Evolutionary conservation across 169 alveolate genomes (phyloP), one percentile per base, ranked within the genome.

Genomic region (Plasmodium gonderi): DNA sequence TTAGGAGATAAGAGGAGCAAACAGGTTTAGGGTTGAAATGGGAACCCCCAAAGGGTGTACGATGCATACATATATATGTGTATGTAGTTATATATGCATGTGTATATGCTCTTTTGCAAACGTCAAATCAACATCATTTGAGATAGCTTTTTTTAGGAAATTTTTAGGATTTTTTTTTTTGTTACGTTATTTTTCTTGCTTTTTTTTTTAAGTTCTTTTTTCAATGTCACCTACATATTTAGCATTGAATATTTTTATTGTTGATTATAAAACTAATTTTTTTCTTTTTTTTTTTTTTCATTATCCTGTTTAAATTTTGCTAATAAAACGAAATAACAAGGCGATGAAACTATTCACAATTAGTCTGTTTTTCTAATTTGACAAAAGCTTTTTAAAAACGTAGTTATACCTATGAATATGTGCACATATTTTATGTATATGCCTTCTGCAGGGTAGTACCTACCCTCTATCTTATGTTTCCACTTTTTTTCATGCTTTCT

Each of bases 41-140:
- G 38, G 14, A 36, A n/a, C 5, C 29, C 6, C 14, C 54, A 26
- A 2, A 74, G 11, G 26, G 23, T 8, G 26, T 45, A 36, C 29
- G 26, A 74, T 74, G 54, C 54, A 72, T 74, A 40, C 65, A 76
- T 23, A 72, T n/a, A 75, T n/a, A 75, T 76, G 14, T 36, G 72
- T 76, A 17, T 40, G 38, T 44, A 33, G 12, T 49, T 44, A 76
- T 23, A 45, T 76, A 7, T 76, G 40, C 17, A 23, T 31, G 26
- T 14, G 20, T 38, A 49, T 40, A 49, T 40, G 31, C 38, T 6
- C 26, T 6, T n/a, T 20, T 17, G 38, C 2, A 23, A 36, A 36
- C 72, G 17, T 29, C 31, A 60, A 36, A 60, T 23, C 26, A 60
- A 60, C 14, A 12, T 36, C 38, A 36, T 20, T 14, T 60, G 36